phyloP scores from a whole-genome alignment of 129 eudicot species.

The Erigeron canadensis region DNA sequence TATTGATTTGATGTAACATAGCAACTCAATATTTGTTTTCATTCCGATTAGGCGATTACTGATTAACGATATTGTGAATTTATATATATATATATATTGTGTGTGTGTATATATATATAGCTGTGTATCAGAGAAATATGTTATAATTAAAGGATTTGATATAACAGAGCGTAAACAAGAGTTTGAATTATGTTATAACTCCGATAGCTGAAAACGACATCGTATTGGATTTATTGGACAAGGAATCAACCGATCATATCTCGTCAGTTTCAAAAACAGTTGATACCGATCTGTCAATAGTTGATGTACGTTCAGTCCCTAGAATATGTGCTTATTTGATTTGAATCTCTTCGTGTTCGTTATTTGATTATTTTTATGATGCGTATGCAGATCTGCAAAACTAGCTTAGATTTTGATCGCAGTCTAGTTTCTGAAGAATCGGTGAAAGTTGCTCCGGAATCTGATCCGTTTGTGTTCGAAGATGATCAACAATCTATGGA shows the following conservation, averaged over 20 bases:
- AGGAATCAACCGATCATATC: slow-evolving; percentile 20
- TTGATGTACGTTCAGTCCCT: slow-evolving; percentile 20
- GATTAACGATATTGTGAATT: no score
- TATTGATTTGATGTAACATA: no score
- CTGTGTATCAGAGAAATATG: no score
- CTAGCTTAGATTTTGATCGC: slow-evolving; percentile 17
- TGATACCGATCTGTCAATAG: slow-evolving; percentile 11
- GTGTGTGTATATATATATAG: no score
- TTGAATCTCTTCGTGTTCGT: neutral
- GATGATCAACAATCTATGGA: slow-evolving; percentile 20
- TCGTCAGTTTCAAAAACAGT: slow-evolving; percentile 1
- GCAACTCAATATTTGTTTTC: no score
- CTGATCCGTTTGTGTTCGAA: slow-evolving; percentile 26
- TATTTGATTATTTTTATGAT: slow-evolving; percentile 11
- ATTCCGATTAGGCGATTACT: no score
- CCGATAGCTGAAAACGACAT: slow-evolving; percentile 16
- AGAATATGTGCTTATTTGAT: neutral
- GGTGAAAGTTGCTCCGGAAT: slow-evolving; percentile 6
- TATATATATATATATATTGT: no score
- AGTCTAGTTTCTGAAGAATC: slow-evolving; percentile 19
- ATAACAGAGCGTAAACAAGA: slow-evolving; percentile 28
- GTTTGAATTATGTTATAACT: slow-evolving; percentile 11
- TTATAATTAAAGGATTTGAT: no score
- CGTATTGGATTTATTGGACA: slow-evolving; percentile 10
- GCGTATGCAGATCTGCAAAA: slow-evolving; percentile 21